Evolutionary conservation across 306 rosid genomes (phyloP).

Genomic region (Trifolium repens): DNA sequence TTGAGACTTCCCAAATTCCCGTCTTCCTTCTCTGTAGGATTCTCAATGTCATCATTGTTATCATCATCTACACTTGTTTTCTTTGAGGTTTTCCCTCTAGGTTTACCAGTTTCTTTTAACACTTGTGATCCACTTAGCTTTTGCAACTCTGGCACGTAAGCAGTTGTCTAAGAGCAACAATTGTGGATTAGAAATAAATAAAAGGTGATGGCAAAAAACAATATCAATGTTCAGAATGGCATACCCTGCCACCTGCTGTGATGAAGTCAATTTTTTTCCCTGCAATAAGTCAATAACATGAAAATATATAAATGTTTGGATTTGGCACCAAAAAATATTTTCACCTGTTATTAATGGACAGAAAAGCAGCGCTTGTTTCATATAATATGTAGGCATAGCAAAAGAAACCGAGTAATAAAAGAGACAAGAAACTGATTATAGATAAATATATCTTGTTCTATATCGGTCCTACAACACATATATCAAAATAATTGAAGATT

Average conservation of each 20-base stretch:
- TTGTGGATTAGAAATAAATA: constrained; percentile 35
- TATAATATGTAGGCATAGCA: constrained; percentile 23
- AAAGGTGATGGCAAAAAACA: constrained; percentile 13
- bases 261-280: constrained; percentile 85
- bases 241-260: constrained; percentile 92
- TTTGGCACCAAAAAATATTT: constrained; percentile 15
- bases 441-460: constrained; percentile 30
- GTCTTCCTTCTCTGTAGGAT: constrained; percentile 47
- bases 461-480: constrained; percentile 1
- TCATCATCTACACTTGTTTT: constrained; percentile 43
- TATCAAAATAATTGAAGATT: neutral
- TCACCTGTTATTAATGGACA: constrained; percentile 5
- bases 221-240: constrained; percentile 45
- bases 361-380: constrained; percentile 9
- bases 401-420: constrained; percentile 5
- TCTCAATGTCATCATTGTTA: constrained; percentile 44
- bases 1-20: constrained; percentile 48
- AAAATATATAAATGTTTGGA: constrained; percentile 33
- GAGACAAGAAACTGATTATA: neutral
- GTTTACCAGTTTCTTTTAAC: constrained; percentile 55
- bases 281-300: constrained; percentile 59
- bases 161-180: constrained; percentile 70
- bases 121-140: constrained; percentile 66
- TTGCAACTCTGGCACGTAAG: constrained; percentile 94
- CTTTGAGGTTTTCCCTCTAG: constrained; percentile 54